Base-by-base conservation (phyloP, 495 filamentous ascomycete genomes). In the Aspergillus hancockii region DNA sequence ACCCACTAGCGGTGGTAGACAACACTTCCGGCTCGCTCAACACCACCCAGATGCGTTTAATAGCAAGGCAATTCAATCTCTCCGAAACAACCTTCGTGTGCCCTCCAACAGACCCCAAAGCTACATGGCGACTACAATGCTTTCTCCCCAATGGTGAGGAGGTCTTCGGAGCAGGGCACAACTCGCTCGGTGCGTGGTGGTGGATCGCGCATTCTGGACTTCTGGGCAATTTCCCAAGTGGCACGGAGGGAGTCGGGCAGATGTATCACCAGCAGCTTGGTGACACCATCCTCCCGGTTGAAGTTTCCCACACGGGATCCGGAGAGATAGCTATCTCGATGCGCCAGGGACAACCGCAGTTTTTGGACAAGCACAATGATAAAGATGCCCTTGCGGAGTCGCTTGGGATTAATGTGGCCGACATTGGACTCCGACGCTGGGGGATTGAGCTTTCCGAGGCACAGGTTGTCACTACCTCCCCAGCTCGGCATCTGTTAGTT, bases 11-110 rank as follows among this genome's bases (percentile, higher is more conserved):
- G 34, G 63, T 65, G 10, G 63, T 65, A 23, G 21, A 59, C 32
- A 60, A 55, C 49, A 58, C 52, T 40, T 25, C 49, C 43, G 9
- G 47, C 18, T 45, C 61, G 13, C 60, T 66, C 54, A 60, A 49
- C 32, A 54, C 32, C 0, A 54, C 63, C 2, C 60, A 66, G 21
- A 66, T 66, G 63, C 54, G 60, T 57, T 53, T 66, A 13, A 51
- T 66, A 38, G 57, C 63, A 25, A 45, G 63, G 23, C 60, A 66
- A 55, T 66, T 66, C 54, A 66, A 66, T 34, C 63, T 63, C 58
- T 63, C 63, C 16, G 63, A 66, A 52, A 66, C 63, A 16, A 66
- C 63, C 18, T 66, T 66, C 46, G 50, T 66, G 41, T 66, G 61
- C 38, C 57, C 63, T 21, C 53, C 63, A 13, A 38, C 40, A 49